These are phyloP conservation scores for Orychophragmus violaceus DNA, from an alignment of 345 rosid genomes.

Conservation along the genomic window DNA sequence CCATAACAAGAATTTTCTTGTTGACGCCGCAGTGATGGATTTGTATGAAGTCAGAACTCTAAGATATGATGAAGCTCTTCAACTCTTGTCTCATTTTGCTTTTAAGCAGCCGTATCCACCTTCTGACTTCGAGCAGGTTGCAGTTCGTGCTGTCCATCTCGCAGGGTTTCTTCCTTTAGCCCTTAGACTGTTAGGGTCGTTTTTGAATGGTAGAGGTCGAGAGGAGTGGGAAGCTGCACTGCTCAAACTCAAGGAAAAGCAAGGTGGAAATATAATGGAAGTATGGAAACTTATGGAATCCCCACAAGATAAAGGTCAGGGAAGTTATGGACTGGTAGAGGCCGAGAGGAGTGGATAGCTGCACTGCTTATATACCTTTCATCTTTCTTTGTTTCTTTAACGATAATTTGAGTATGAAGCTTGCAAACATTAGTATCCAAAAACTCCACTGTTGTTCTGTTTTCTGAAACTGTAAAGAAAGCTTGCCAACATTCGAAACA, in stretches of 20 bases:
- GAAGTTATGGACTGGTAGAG: too few relatives aligned
- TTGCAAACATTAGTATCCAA: neutral
- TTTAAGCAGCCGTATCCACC: conserved; percentile 8
- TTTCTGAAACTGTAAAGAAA: too few relatives aligned
- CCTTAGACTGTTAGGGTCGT: neutral
- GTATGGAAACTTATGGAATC: conserved; percentile 15
- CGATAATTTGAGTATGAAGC: neutral
- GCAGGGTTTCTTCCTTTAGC: conserved; percentile 17
- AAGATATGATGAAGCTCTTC: conserved; percentile 4
- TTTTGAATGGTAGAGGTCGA: neutral
- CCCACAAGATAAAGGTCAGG: neutral
- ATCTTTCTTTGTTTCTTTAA: neutral
- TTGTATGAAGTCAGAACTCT: conserved; percentile 14
- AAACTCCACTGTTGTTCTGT: neutral
- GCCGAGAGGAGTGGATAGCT: too few relatives aligned
- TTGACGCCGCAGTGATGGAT: neutral
- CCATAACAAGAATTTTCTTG: conserved; percentile 20
- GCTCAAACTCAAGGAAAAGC: neutral
- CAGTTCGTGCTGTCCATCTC: conserved; percentile 8
- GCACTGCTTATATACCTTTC: too few relatives aligned
- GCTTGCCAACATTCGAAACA: too few relatives aligned
- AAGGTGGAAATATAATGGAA: neutral
- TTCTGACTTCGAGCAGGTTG: neutral
- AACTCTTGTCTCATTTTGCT: conserved; percentile 13
- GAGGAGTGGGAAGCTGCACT: conserved; percentile 2